A percentile compares a stretch with the other conserved stretches of the same genome.
Conservation (phyloP, 805 yeast species). For the Lipomyces spencermartinsiae region DNA sequence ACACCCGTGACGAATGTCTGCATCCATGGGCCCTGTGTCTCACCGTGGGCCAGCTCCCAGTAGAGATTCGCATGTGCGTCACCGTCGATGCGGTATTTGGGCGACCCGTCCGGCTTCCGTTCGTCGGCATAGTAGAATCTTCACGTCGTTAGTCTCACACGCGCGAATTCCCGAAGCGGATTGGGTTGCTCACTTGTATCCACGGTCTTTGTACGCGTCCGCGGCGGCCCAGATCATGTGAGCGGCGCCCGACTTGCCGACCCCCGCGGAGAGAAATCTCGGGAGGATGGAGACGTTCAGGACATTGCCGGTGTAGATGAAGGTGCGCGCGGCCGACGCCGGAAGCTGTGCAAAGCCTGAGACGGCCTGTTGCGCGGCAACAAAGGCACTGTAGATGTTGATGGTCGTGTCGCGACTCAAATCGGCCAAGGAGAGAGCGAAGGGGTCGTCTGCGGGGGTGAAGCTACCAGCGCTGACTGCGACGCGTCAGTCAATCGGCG, state of each 20-base stretch:
- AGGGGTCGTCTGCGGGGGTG: constrained; percentile 10
- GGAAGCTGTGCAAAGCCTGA: constrained; percentile 16
- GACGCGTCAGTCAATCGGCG: not conserved
- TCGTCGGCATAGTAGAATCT: constrained; percentile 18
- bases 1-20: constrained; percentile 15
- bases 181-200: constrained; percentile 10
- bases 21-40: constrained; percentile 17
- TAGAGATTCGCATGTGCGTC: constrained; percentile 15
- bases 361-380: constrained; percentile 16
- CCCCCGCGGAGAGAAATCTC: not conserved
- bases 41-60: constrained; percentile 5
- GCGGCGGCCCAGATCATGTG: constrained; percentile 17
- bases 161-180: not conserved
- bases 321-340: constrained; percentile 2
- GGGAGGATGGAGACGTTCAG: constrained; percentile 10
- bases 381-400: constrained; percentile 8
- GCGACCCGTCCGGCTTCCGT: constrained; percentile 13
- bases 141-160: not conserved
- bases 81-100: constrained; percentile 11
- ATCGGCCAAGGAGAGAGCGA: constrained; percentile 8
- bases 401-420: not conserved
- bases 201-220: constrained; percentile 13
- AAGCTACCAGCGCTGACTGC: not conserved
- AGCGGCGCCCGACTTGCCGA: constrained; percentile 14
- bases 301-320: constrained; percentile 18